Evolutionary conservation across 305 asterid species (phyloP).

Genomic region (Fraxinus floribunda): DNA sequence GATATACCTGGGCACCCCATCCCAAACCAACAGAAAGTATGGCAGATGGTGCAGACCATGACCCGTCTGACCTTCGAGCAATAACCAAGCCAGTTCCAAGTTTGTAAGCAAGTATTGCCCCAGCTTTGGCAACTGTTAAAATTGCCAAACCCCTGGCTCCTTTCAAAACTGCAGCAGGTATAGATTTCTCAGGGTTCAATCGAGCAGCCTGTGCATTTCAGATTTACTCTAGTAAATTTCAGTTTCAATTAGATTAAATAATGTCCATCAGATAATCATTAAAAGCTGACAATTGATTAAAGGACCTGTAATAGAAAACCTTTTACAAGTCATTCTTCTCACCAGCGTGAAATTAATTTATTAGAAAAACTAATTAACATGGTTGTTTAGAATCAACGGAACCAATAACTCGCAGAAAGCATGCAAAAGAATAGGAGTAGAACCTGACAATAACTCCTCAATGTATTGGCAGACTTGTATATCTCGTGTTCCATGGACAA

Average conservation of each 20-base stretch:
- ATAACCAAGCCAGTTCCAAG: constrained; percentile 93
- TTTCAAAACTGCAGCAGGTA: constrained; percentile 76
- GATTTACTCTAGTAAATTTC: constrained; percentile 3
- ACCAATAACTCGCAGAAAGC: background rate
- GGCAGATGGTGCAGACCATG: constrained; percentile 99
- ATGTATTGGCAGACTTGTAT: constrained; percentile 71
- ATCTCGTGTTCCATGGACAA: constrained; percentile 95
- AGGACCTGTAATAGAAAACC: background rate
- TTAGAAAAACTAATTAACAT: constrained; percentile 10
- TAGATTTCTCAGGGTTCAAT: constrained; percentile 91
- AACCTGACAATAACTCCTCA: constrained; percentile 82
- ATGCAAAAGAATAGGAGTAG: background rate
- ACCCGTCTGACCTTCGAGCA: constrained; percentile 87
- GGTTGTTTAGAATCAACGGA: background rate
- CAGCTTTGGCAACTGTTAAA: constrained; percentile 90
- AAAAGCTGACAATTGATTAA: background rate
- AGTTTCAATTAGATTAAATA: background rate
- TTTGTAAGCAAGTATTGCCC: constrained; percentile 76
- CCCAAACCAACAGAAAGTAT: constrained; percentile 86
- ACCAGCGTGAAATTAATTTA: constrained; percentile 15
- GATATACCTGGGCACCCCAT: constrained; percentile 95
- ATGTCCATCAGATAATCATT: constrained; percentile 8
- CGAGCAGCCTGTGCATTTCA: constrained; percentile 62
- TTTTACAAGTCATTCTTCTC: constrained; percentile 17
- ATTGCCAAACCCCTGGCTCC: constrained; percentile 97